A percentile compares a stretch with the other conserved stretches of the same genome.
These are phyloP conservation scores for Carnegiea gigantea DNA, from an alignment of 179 eudicot genomes.

Conservation along the genomic window DNA sequence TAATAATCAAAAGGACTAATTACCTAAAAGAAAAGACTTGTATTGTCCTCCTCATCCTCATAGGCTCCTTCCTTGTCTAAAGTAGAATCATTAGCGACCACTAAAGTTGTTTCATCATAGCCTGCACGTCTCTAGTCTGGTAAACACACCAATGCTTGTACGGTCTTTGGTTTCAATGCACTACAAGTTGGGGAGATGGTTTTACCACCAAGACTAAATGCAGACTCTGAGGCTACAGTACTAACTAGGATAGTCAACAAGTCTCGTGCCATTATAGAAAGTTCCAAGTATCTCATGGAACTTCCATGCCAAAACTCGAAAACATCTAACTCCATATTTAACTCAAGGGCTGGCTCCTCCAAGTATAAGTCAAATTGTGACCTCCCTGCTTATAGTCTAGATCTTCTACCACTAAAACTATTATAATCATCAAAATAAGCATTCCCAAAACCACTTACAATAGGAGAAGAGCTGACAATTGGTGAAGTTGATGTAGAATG, in stretches of 20 bases:
- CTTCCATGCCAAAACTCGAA: no score
- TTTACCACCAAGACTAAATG: slow-evolving; percentile 10
- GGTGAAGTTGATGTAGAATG: background rate
- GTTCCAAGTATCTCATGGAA: no score
- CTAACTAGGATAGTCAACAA: background rate
- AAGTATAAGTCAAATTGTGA: background rate
- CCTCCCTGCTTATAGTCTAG: background rate
- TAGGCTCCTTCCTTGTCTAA: no score
- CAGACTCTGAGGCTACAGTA: slow-evolving; percentile 1
- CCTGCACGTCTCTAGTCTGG: slow-evolving; percentile 3
- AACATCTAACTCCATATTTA: slow-evolving; percentile 8
- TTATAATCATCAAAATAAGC: background rate
- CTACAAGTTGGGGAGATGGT: background rate
- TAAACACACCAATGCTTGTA: background rate
- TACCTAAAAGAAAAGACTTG: no score
- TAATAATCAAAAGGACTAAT: no score
- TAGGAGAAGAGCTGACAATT: background rate
- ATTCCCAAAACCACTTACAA: background rate
- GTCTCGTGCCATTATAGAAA: slow-evolving; percentile 11
- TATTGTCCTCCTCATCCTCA: no score
- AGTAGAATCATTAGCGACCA: no score
- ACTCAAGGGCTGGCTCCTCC: background rate
- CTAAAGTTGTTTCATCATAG: background rate
- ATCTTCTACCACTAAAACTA: background rate
- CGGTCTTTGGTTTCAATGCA: background rate